These are phyloP conservation scores for Phytophthora tentaculata DNA, from an alignment of 352 stramenopile species.

Conservation along the genomic window DNA sequence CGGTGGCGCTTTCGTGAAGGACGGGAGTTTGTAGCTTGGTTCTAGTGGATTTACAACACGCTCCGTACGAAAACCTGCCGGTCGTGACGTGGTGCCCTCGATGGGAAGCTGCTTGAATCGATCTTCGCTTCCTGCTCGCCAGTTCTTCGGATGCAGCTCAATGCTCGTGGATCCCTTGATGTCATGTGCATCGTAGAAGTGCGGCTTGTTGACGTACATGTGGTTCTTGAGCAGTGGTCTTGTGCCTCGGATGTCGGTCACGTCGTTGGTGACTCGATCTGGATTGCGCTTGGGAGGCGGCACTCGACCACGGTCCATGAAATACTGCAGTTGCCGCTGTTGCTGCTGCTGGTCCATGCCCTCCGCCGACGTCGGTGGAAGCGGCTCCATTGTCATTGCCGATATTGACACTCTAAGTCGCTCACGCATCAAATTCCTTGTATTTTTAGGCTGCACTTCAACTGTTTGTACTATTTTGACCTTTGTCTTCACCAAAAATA, in stretches of 20 bases:
- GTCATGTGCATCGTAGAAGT: slow-evolving; percentile 68
- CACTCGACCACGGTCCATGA: slow-evolving; percentile 47
- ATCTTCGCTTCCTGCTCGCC: slow-evolving; percentile 56
- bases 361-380: slow-evolving; percentile 19
- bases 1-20: slow-evolving; percentile 48
- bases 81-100: slow-evolving; percentile 55
- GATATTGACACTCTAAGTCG: neutral
- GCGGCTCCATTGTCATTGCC: slow-evolving; percentile 24
- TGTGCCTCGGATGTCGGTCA: slow-evolving; percentile 67
- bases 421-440: neutral
- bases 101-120: slow-evolving; percentile 77
- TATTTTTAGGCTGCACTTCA: neutral
- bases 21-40: slow-evolving; percentile 68
- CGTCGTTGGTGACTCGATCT: slow-evolving; percentile 62
- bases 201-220: slow-evolving; percentile 69
- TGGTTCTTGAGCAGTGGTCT: slow-evolving; percentile 62
- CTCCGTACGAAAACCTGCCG: slow-evolving; percentile 67
- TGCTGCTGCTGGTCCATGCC: slow-evolving; percentile 39
- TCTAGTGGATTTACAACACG: slow-evolving; percentile 67
- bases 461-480: too few relatives aligned
- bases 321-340: slow-evolving; percentile 47
- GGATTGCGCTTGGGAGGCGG: slow-evolving; percentile 35
- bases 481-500: too few relatives aligned
- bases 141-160: slow-evolving; percentile 60
- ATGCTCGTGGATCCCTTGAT: slow-evolving; percentile 68